phyloP scores from a whole-genome alignment of 768 basidiomycete species.

The Porphyrellus cyaneotinctus region DNA sequence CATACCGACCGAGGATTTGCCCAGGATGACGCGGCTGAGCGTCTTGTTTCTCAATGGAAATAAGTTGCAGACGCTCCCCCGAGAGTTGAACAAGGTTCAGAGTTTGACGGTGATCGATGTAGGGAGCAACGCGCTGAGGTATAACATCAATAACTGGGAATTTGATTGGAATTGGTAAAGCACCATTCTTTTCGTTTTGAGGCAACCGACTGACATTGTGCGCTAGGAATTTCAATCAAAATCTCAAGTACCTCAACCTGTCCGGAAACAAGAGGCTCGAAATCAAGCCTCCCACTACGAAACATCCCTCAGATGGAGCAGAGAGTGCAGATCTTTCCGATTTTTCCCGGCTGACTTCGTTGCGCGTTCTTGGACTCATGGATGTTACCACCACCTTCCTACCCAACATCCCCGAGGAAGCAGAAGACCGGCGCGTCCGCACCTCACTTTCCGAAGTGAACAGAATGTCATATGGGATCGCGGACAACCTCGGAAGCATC shows the following conservation, averaged over 20 bases:
- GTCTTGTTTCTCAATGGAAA: constrained; percentile 92
- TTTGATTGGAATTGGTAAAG: constrained; percentile 98
- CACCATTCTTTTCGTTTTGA: background rate
- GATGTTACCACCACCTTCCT: constrained; percentile 74
- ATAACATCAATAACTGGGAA: constrained; percentile 97
- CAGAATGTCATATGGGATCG: constrained; percentile 93
- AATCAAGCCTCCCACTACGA: constrained; percentile 64
- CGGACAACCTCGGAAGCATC: constrained; percentile 80
- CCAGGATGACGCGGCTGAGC: constrained; percentile 59
- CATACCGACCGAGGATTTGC: constrained; percentile 86
- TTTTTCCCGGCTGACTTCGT: constrained; percentile 79
- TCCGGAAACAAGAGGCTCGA: constrained; percentile 96
- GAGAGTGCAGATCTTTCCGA: constrained; percentile 53
- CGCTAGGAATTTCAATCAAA: constrained; percentile 91
- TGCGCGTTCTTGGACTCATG: constrained; percentile 94
- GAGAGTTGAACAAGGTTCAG: constrained; percentile 81
- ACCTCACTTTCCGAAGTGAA: constrained; percentile 87
- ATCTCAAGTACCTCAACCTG: constrained; percentile 89
- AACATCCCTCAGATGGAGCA: constrained; percentile 24
- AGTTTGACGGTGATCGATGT: constrained; percentile 82
- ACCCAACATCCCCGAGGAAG: constrained; percentile 75
- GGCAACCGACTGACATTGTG: constrained; percentile 1
- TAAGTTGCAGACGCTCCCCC: constrained; percentile 85
- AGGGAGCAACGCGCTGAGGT: constrained; percentile 89
- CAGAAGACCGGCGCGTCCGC: constrained; percentile 84